These are phyloP conservation scores for Komagataella kurtzmanii DNA, from an alignment of 805 yeast genomes.

Conservation along the genomic window DNA sequence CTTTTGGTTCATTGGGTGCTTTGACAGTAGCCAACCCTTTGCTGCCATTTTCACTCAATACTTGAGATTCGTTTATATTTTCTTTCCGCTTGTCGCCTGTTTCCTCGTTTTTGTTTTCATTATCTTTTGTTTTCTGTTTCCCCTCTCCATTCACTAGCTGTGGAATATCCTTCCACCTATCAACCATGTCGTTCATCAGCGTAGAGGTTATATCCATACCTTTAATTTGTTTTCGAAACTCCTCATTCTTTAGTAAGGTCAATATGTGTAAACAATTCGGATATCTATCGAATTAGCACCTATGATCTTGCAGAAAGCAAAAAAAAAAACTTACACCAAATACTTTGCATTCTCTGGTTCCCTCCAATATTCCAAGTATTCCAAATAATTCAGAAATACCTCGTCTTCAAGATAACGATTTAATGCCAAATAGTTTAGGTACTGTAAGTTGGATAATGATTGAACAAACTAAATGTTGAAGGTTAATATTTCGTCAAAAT, in stretches of 20 bases:
- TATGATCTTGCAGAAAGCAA: neutral
- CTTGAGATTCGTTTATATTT: neutral
- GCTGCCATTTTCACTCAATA: neutral
- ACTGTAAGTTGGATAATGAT: constrained; percentile 80
- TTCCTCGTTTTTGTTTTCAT: neutral
- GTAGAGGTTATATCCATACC: constrained; percentile 43
- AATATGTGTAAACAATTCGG: constrained; percentile 84
- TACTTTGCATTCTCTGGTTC: constrained; percentile 55
- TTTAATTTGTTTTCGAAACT: constrained; percentile 40
- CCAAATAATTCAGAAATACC: constrained; percentile 59
- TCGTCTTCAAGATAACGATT: constrained; percentile 61
- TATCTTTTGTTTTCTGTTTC: neutral
- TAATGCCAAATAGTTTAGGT: constrained; percentile 78
- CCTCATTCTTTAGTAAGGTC: constrained; percentile 40
- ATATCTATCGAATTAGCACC: constrained; percentile 24
- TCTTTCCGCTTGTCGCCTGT: neutral
- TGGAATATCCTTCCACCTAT: constrained; percentile 41
- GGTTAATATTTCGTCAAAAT: neutral
- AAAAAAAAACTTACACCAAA: constrained; percentile 29
- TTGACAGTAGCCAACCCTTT: neutral
- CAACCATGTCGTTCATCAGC: constrained; percentile 65
- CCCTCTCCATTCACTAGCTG: neutral
- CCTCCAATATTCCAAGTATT: constrained; percentile 81
- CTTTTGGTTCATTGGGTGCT: neutral
- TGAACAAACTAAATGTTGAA: constrained; percentile 55